Evolutionary conservation across 2,329 filamentous ascomycete species (phyloP).

Genomic region (Parascedosporium putredinis): DNA sequence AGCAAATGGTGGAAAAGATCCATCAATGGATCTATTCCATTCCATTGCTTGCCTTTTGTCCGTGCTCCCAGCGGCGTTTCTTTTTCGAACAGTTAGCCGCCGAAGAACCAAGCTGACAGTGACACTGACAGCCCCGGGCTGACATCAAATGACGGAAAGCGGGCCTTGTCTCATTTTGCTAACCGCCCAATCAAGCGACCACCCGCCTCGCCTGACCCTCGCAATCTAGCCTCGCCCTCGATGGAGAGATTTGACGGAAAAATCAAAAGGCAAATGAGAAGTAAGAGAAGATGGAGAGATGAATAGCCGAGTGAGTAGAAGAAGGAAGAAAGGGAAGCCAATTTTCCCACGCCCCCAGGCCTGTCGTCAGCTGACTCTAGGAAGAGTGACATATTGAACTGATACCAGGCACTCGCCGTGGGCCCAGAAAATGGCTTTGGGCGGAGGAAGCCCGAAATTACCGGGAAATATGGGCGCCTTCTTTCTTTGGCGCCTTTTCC

Average conservation of each 20-base stretch:
- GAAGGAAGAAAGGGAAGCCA: too few relatives aligned
- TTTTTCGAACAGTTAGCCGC: neutral
- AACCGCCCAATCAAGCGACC: conserved; percentile 6
- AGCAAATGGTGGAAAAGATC: neutral
- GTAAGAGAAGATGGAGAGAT: too few relatives aligned
- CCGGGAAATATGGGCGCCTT: neutral
- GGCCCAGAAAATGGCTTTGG: too few relatives aligned
- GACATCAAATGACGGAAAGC: too few relatives aligned
- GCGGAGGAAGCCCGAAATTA: neutral
- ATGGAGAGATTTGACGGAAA: too few relatives aligned
- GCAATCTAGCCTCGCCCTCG: too few relatives aligned
- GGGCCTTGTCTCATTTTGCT: neutral
- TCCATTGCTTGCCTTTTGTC: too few relatives aligned
- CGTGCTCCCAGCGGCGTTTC: too few relatives aligned
- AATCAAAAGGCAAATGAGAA: too few relatives aligned
- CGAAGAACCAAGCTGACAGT: neutral
- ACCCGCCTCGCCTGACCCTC: conserved; percentile 2
- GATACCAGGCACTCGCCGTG: neutral
- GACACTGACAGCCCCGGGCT: neutral
- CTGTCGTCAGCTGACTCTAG: neutral
- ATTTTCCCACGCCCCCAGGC: neutral
- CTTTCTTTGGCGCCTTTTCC: neutral
- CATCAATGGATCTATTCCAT: too few relatives aligned
- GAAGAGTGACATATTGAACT: neutral
- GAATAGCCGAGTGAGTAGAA: too few relatives aligned